Percentiles rank a stretch among this genome's conserved stretches.
phyloP scores from a whole-genome alignment of 495 filamentous ascomycete genomes.

The Penicillium samsonianum region DNA sequence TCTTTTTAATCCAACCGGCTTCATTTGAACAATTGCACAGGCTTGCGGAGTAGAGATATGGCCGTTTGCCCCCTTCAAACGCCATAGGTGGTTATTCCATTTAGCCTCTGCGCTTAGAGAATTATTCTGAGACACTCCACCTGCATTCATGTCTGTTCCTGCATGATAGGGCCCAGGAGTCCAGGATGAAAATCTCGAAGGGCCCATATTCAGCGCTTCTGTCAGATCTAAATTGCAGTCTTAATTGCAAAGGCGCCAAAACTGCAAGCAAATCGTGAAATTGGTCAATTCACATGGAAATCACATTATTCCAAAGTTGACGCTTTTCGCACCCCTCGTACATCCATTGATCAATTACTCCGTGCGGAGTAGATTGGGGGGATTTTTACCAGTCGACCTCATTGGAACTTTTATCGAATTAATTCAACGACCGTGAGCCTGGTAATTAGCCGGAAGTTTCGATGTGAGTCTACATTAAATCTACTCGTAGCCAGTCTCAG shows the following conservation, averaged over 20 bases:
- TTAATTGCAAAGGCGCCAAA: not conserved
- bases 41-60: too few species aligned
- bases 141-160: not conserved
- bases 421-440: not conserved
- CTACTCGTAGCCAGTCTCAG: not conserved
- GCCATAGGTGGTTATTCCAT: not conserved
- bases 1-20: not conserved
- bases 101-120: not conserved
- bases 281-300: not conserved
- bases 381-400: not conserved
- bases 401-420: not conserved
- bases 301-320: not conserved
- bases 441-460: not conserved
- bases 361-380: not conserved
- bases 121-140: constrained; percentile 9
- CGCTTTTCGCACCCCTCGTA: not conserved
- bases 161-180: not conserved
- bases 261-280: not conserved
- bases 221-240: not conserved
- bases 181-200: not conserved
- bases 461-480: not conserved
- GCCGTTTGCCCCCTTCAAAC: not conserved
- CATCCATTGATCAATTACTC: not conserved
- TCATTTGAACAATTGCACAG: not conserved
- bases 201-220: not conserved